Base-by-base conservation (phyloP, 768 basidiomycete genomes). In the Mycena rebaudengoi region DNA sequence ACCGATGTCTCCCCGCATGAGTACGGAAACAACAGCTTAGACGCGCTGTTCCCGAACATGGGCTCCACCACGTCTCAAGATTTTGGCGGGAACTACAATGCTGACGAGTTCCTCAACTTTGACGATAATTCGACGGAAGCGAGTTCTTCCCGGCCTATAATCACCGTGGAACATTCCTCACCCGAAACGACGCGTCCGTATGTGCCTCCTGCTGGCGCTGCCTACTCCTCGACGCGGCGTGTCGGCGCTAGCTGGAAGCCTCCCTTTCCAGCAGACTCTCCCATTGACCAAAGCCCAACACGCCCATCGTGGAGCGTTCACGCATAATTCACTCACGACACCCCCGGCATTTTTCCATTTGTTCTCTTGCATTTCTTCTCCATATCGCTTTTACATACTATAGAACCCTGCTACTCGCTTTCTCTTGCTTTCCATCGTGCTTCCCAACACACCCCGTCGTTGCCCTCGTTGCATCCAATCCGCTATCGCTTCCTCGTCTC, bases 191-290 rank as follows among this genome's bases (percentile, higher is more conserved):
- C 39, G 23, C 45, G 46, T 11, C 63, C 79, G 2, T 89, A 89
- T 65, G 73, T 79, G 0, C 88, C 88, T 6, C 87, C 88, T 14
- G 62, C 86, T 13, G 88, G 86, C 49, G 88, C 88, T 21, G 70
- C 75, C 4, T 68, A 83, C 58, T 80, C 82, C 1, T 80, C 82
- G 10, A 81, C 76, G 25, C 82, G 88, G 40, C 85, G 88, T 5
- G 88, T 86, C 37, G 88, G 72, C 10, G 87, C 76, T 3, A 84
- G 75, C 53, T 90, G 87, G 86, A 16, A 13, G 20, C 58, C 64
- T 37, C 23, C 37, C 11, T 43, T 43, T 29, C 3, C 49, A 10
- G 5, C 49, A 5, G 70, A 73, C 20, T 68, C 69, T 2, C 69
- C 73, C 1, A 62, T 72, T 28, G 79, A 82, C 18, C 76, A 67